Conservation (phyloP, 169 alveolate species). For the Theileria orientalis region DNA sequence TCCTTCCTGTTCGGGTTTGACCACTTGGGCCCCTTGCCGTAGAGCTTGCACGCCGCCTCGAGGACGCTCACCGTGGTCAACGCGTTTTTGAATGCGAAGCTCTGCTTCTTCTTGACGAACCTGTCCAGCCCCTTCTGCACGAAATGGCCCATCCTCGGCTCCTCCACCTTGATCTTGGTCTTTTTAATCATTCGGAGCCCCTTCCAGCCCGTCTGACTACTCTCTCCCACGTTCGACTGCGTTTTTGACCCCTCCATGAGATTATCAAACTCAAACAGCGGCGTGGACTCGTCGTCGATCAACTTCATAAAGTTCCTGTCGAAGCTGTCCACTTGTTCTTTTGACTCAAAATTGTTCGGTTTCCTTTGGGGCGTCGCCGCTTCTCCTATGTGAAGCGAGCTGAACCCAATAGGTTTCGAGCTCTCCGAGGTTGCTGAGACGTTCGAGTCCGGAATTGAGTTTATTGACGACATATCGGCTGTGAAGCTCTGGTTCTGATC, state of each 20-base stretch:
- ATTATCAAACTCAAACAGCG: not conserved
- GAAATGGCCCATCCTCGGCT: conserved; percentile 2
- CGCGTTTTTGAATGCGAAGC: conserved; percentile 38
- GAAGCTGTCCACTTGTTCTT: conserved; percentile 5
- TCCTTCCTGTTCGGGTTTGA: conserved; percentile 58
- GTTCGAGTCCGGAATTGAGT: conserved; percentile 1
- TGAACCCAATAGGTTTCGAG: conserved; percentile 3
- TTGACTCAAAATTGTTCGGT: not conserved
- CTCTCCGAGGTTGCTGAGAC: not conserved
- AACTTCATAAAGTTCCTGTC: conserved; percentile 7
- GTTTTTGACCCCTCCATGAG: not conserved
- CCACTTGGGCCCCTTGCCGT: conserved; percentile 67
- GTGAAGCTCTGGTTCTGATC: not conserved
- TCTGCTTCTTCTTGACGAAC: conserved; percentile 22
- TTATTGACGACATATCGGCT: not conserved
- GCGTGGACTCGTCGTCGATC: not conserved
- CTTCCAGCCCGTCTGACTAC: conserved; percentile 24
- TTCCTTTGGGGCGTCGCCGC: conserved; percentile 8
- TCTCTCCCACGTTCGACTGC: not conserved
- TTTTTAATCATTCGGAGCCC: not conserved
- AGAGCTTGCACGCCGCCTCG: conserved; percentile 62
- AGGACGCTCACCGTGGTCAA: conserved; percentile 39
- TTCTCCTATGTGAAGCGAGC: conserved; percentile 14
- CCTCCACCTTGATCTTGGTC: too few relatives aligned
- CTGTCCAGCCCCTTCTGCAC: conserved; percentile 28